phyloP scores from a whole-genome alignment of 73 alveolate species.

The Tetrahymena thermophila region DNA sequence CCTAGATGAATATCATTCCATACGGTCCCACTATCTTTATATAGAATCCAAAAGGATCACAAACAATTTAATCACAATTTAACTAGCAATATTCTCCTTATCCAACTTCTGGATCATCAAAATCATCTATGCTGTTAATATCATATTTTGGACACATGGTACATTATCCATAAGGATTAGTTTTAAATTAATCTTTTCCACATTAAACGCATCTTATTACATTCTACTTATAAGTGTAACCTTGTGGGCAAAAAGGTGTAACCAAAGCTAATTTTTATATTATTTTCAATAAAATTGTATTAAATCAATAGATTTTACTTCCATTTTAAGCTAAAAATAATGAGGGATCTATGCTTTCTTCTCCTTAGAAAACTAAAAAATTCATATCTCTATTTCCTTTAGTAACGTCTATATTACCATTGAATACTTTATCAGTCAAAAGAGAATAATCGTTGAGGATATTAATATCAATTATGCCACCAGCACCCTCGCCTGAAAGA shows the following conservation, averaged over 20 bases:
- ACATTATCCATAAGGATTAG: neutral
- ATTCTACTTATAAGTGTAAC: neutral
- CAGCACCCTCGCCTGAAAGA: conserved; percentile 34
- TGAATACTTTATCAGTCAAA: neutral
- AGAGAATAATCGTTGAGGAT: neutral
- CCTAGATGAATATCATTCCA: neutral
- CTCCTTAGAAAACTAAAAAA: neutral
- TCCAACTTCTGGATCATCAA: conserved; percentile 6
- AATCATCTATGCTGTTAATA: neutral
- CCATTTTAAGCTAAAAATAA: neutral
- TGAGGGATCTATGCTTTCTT: neutral
- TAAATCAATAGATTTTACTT: neutral
- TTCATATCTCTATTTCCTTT: neutral
- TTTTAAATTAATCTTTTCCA: neutral
- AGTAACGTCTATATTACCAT: neutral
- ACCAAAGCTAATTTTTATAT: neutral
- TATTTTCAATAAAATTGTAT: neutral
- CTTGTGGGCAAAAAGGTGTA: neutral
- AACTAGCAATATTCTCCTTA: neutral
- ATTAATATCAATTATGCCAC: neutral
- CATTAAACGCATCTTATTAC: neutral
- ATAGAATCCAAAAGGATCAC: conserved; percentile 9
- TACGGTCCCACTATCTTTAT: neutral
- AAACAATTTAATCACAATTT: neutral
- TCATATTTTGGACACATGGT: neutral